Evolutionary conservation across 192 early-diverging fungal species (phyloP).

Genomic region (Rhizophagus prolifer): DNA sequence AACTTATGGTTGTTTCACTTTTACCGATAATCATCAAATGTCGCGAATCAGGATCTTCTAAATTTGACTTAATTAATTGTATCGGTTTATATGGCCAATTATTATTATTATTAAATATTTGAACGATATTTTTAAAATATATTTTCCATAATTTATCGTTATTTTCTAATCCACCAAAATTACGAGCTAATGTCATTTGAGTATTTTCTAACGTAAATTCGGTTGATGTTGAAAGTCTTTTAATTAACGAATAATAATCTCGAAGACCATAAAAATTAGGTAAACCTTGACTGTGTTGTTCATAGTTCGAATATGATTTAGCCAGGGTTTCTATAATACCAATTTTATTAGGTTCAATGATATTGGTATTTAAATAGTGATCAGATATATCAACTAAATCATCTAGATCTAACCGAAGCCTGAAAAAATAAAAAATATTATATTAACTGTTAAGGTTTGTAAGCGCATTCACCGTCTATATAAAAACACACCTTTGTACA

Average conservation of each 20-base stretch:
- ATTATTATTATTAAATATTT: background rate
- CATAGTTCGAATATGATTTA: background rate
- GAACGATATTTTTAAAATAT: background rate
- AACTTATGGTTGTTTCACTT: background rate
- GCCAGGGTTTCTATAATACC: background rate
- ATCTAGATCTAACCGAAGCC: background rate
- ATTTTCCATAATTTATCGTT: background rate
- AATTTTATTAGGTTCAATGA: background rate
- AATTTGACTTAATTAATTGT: slow-evolving; percentile 17
- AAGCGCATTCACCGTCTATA: too few relatives aligned
- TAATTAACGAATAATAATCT: background rate
- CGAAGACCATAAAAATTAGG: slow-evolving; percentile 27
- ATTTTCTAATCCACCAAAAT: slow-evolving; percentile 22
- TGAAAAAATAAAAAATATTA: background rate
- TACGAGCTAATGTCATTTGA: slow-evolving; percentile 16
- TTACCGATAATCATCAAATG: slow-evolving; percentile 28
- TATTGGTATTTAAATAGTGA: background rate
- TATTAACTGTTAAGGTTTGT: too few relatives aligned
- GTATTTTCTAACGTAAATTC: background rate
- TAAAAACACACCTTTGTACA: background rate
- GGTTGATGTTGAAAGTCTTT: background rate
- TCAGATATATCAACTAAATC: background rate
- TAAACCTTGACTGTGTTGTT: background rate
- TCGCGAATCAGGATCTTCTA: slow-evolving; percentile 1
- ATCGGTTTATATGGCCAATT: background rate